Evolutionary conservation across 2,329 filamentous ascomycete genomes (phyloP), one percentile per base, ranked within the genome.

Genomic region (Colletotrichum musicola): DNA sequence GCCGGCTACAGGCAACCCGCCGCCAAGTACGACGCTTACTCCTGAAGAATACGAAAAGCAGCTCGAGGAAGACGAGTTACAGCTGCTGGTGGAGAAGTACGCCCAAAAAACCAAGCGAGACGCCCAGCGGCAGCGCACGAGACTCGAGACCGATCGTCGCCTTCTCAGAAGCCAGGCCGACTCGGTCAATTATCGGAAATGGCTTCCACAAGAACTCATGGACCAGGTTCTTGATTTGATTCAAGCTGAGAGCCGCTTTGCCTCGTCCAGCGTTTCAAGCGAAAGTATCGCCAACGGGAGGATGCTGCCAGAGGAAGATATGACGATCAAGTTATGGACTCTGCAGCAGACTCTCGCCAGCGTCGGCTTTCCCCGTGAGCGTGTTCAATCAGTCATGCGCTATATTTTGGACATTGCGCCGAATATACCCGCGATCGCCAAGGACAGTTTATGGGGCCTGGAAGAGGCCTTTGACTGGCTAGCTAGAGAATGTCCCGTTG

Each of bases 391-490:
- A 51, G 90, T 88, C 9, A 77, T 97, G 68, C 86, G 87, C 72
- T 84, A 92, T 75, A 85, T 94, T 51, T 79, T 95, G 63, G 85
- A 90, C 49, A 90, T 92, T 72, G 89, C 89, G 30, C 85, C 90
- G 35, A 90, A 89, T 70, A 86, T 91, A 62, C 81, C 84, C 3
- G 75, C 82, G 12, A 81, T 82, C 20, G 83, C 79, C 69, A 91
- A 89, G 73, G 92, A 94, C 71, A 85, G 86, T 50, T 87, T 94
- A 14, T 97, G 94, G 93, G 94, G 95, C 10, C 82, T 98, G 42
- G 92, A 97, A 70, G 95, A 97, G 79, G 90, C 93, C 27, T 79
- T 99, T 20, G 93, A 98, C 74, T 97, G 94, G 93, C 86, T 98
- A 62, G 93, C 94, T n/a, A 84, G 93, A 72, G 89, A 96, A 76